Evolutionary conservation across 805 yeast genomes (phyloP).

Genomic region (Jamesozyma gamospora): DNA sequence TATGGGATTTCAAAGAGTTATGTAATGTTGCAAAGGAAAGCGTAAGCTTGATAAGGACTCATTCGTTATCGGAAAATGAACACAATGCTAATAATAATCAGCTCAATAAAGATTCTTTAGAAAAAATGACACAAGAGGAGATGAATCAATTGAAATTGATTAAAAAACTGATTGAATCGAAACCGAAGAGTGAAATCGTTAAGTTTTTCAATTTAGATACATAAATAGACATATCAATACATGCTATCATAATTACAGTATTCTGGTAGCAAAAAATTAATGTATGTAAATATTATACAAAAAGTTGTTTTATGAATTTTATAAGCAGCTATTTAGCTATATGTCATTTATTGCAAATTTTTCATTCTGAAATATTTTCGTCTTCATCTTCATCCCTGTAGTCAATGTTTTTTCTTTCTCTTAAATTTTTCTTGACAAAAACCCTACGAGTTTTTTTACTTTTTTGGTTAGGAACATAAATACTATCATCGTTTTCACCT

Average conservation of each 20-base stretch:
- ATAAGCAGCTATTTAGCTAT: too few relatives aligned
- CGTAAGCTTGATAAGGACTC: slow-evolving; percentile 2
- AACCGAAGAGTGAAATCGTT: slow-evolving; percentile 59
- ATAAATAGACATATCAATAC: slow-evolving; percentile 1
- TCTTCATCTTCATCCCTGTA: slow-evolving; percentile 29
- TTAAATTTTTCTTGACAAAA: slow-evolving; percentile 33
- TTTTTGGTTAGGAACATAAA: slow-evolving; percentile 13
- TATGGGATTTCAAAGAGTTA: slow-evolving; percentile 39
- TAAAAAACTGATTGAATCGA: slow-evolving; percentile 50
- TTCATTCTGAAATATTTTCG: slow-evolving; percentile 12
- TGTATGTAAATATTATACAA: neutral
- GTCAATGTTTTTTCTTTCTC: slow-evolving; percentile 29
- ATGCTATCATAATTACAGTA: too few relatives aligned
- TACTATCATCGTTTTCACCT: slow-evolving; percentile 14
- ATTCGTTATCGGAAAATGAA: slow-evolving; percentile 6
- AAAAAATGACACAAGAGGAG: slow-evolving; percentile 33
- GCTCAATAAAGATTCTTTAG: too few relatives aligned
- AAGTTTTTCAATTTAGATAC: slow-evolving; percentile 39
- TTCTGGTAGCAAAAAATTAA: too few relatives aligned
- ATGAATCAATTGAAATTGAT: slow-evolving; percentile 43
- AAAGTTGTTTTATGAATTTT: too few relatives aligned
- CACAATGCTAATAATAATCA: too few relatives aligned
- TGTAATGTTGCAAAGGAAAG: slow-evolving; percentile 33
- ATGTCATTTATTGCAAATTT: neutral
- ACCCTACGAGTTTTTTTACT: slow-evolving; percentile 1